Percentiles rank a stretch among this genome's conserved stretches.
phyloP scores from a whole-genome alignment of 495 filamentous ascomycete species.

The Antarctomyces pellizariae region DNA sequence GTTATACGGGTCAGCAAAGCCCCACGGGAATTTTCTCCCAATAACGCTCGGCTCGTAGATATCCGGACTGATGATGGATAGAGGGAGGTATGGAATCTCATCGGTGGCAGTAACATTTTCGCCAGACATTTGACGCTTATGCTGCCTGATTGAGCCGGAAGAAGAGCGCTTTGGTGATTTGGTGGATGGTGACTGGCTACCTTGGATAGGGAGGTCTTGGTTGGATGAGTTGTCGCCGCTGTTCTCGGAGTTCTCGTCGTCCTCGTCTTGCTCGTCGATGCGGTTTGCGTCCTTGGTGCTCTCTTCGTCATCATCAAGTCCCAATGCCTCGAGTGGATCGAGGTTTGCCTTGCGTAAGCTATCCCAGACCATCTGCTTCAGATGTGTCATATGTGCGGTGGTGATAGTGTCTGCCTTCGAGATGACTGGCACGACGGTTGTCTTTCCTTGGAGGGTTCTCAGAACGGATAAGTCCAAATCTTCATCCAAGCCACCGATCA shows the following conservation, averaged over 20 bases:
- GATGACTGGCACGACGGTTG: slow-evolving; percentile 86
- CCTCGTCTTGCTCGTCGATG: slow-evolving; percentile 37
- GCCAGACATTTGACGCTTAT: slow-evolving; percentile 10
- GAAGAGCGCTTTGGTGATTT: slow-evolving; percentile 21
- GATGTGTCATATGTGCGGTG: slow-evolving; percentile 70
- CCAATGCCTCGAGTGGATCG: slow-evolving; percentile 71
- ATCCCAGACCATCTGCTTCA: slow-evolving; percentile 77
- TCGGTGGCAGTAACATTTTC: slow-evolving; percentile 15
- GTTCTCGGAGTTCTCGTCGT: slow-evolving; percentile 16
- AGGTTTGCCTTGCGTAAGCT: slow-evolving; percentile 69
- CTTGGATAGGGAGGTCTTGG: slow-evolving; percentile 16
- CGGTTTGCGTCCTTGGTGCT: slow-evolving; percentile 24
- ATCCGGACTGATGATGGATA: slow-evolving; percentile 88
- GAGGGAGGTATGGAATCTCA: slow-evolving; percentile 41
- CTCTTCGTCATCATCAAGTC: slow-evolving; percentile 50
- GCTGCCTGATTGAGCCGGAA: slow-evolving; percentile 21
- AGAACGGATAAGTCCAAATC: slow-evolving; percentile 81
- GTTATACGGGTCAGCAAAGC: slow-evolving; percentile 82
- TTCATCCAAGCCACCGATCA: slow-evolving; percentile 57
- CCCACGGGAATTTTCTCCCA: slow-evolving; percentile 85
- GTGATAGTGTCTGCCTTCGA: slow-evolving; percentile 96
- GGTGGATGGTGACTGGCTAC: slow-evolving; percentile 7
- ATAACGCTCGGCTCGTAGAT: slow-evolving; percentile 56
- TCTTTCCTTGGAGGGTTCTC: slow-evolving; percentile 76
- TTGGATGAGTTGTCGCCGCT: slow-evolving; percentile 12